These are phyloP conservation scores for Daldinia childiae DNA, from an alignment of 495 filamentous ascomycete species.

Conservation along the genomic window DNA sequence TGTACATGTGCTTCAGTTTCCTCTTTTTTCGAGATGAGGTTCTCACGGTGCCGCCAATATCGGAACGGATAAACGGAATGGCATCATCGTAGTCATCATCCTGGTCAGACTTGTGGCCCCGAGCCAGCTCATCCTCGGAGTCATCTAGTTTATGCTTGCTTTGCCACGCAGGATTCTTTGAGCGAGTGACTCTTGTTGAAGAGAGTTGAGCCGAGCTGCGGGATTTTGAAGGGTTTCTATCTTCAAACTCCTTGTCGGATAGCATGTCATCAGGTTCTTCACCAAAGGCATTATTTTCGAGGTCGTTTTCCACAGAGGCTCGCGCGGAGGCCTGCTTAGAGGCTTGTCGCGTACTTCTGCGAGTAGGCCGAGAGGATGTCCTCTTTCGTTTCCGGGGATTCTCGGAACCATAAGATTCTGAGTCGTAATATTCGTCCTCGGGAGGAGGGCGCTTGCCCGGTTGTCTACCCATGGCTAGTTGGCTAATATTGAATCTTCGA, in stretches of 20 bases:
- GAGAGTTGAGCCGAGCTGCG: not conserved
- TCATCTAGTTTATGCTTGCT: constrained; percentile 41
- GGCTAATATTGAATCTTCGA: not conserved
- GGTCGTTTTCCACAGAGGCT: constrained; percentile 25
- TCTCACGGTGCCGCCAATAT: constrained; percentile 42
- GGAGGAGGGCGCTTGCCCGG: constrained; percentile 27
- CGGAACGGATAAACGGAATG: constrained; percentile 53
- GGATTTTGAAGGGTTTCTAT: not conserved
- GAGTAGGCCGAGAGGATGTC: constrained; percentile 13
- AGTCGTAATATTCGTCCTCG: constrained; percentile 47
- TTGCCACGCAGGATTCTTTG: constrained; percentile 12
- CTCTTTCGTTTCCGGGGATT: constrained; percentile 6
- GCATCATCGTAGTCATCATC: constrained; percentile 43
- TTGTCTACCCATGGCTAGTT: not conserved
- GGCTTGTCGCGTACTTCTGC: constrained; percentile 40
- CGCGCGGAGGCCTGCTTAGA: constrained; percentile 33
- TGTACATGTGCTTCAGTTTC: constrained; percentile 6
- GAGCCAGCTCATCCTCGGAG: constrained; percentile 58
- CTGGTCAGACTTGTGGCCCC: constrained; percentile 29
- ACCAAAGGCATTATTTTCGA: constrained; percentile 1
- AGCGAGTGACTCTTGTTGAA: constrained; percentile 26
- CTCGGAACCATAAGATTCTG: constrained; percentile 38
- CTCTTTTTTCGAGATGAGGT: constrained; percentile 27
- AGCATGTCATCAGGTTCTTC: constrained; percentile 9
- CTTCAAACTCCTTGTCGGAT: not conserved